Percentiles rank a stretch among this genome's conserved stretches.
These are phyloP conservation scores for Diaporthe sp. DNA, from an alignment of 2,329 filamentous ascomycete species.

Conservation along the genomic window DNA sequence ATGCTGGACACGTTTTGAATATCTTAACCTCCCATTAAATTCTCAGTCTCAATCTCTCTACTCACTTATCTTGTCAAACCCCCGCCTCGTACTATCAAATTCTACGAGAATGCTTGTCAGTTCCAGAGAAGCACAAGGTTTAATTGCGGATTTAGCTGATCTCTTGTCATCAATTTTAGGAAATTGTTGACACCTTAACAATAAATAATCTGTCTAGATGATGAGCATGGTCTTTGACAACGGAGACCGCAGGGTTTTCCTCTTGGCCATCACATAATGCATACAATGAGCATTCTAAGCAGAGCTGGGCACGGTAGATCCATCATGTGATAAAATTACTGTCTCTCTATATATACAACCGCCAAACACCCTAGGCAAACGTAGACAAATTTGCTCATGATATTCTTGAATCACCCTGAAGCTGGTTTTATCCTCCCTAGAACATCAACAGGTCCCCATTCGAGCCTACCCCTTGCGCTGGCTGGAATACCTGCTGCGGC, in stretches of 20 bases:
- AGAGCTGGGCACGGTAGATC: background rate
- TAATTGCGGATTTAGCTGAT: too few species aligned
- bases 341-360: background rate
- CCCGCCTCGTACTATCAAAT: background rate
- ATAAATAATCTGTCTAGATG: too few species aligned
- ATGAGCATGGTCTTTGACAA: background rate
- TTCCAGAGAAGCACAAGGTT: background rate
- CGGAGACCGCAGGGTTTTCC: background rate
- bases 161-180: too few species aligned
- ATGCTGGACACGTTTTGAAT: too few species aligned
- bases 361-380: background rate
- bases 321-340: background rate
- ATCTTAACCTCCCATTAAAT: background rate
- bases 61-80: too few species aligned
- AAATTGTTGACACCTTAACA: too few species aligned
- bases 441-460: constrained; percentile 81
- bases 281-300: background rate
- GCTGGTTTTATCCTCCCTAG: constrained; percentile 49
- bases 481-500: constrained; percentile 81
- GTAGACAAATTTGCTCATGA: background rate
- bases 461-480: constrained; percentile 71
- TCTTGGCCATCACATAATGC: background rate
- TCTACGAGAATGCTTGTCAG: background rate
- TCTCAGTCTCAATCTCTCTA: background rate
- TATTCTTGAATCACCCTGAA: background rate